Conservation (phyloP, 148 eudicot species). For the Euryodendron excelsum region DNA sequence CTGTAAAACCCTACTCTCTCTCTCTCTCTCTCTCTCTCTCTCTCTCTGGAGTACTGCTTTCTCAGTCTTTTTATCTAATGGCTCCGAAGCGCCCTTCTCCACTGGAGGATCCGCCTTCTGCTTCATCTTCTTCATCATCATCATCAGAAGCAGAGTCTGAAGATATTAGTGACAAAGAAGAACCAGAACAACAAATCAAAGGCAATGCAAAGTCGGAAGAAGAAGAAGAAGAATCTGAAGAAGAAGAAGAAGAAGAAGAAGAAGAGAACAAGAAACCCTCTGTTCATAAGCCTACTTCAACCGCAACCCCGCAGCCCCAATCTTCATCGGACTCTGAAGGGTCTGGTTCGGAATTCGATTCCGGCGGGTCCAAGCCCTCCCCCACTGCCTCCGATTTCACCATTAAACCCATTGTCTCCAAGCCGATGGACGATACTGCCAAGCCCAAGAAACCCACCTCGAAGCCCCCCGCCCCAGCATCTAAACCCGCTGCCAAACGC, state of each 20-base stretch:
- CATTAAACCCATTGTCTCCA: conserved; percentile 21
- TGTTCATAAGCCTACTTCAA: neutral
- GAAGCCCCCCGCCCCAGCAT: neutral
- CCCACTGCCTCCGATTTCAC: conserved; percentile 31
- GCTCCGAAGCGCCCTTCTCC: conserved; percentile 31
- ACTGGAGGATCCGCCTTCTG: conserved; percentile 32
- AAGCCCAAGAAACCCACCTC: conserved; percentile 15
- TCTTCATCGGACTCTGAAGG: conserved; percentile 12
- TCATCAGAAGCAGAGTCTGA: conserved; percentile 15
- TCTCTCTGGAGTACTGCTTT: no score
- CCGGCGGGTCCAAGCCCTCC: conserved; percentile 10
- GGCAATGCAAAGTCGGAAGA: conserved; percentile 19
- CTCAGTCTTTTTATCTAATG: no score
- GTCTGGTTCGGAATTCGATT: conserved; percentile 19
- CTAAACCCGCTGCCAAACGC: conserved; percentile 18
- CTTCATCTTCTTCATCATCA: conserved; percentile 30
- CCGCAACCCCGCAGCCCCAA: conserved; percentile 2
- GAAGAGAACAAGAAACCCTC: neutral
- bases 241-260: conserved; percentile 8
- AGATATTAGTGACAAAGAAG: conserved; percentile 10
- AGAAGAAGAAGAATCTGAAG: conserved; percentile 16
- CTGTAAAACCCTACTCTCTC: neutral
- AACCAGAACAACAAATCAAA: neutral
- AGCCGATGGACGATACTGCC: neutral
- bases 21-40: neutral